Evolutionary conservation across 1,284 basidiomycete species (phyloP).

Genomic region (Ustilago xerochloae): DNA sequence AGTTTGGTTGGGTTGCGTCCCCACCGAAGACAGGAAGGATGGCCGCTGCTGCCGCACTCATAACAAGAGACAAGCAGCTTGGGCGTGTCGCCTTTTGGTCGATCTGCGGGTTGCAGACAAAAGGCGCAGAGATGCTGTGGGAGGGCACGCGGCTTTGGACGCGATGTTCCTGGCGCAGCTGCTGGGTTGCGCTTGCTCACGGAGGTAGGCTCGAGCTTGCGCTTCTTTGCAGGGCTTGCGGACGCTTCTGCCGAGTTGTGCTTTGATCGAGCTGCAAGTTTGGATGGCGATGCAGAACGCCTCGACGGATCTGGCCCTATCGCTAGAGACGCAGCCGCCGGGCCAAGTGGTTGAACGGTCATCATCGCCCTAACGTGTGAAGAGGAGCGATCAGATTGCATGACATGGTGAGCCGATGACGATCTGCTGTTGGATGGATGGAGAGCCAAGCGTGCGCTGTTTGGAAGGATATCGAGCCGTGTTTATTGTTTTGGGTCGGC

Average conservation of each 20-base stretch:
- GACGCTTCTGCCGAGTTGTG: conserved; percentile 4
- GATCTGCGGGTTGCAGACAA: conserved; percentile 51
- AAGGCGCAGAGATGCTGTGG: conserved; percentile 65
- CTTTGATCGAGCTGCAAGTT: conserved; percentile 2
- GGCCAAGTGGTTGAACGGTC: conserved; percentile 36
- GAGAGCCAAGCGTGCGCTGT: not conserved
- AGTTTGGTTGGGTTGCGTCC: conserved; percentile 69
- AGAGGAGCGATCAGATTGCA: conserved; percentile 28
- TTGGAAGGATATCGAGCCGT: too few relatives aligned
- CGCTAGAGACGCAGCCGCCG: conserved; percentile 14
- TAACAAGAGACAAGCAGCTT: conserved; percentile 65
- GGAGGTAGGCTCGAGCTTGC: conserved; percentile 21
- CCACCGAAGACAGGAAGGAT: conserved; percentile 66
- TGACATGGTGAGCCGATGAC: conserved; percentile 32
- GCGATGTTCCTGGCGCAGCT: not conserved
- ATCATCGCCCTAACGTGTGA: conserved; percentile 38
- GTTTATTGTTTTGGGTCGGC: too few relatives aligned
- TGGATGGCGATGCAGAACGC: conserved; percentile 32
- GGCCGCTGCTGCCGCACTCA: conserved; percentile 68
- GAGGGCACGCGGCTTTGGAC: conserved; percentile 15
- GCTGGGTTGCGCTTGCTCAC: conserved; percentile 6
- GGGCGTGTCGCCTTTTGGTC: conserved; percentile 36
- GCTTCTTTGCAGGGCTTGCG: conserved; percentile 32
- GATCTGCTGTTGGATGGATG: not conserved
- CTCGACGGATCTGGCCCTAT: conserved; percentile 8